phyloP scores from a whole-genome alignment of 495 filamentous ascomycete genomes.

The Penicillium roqueforti region DNA sequence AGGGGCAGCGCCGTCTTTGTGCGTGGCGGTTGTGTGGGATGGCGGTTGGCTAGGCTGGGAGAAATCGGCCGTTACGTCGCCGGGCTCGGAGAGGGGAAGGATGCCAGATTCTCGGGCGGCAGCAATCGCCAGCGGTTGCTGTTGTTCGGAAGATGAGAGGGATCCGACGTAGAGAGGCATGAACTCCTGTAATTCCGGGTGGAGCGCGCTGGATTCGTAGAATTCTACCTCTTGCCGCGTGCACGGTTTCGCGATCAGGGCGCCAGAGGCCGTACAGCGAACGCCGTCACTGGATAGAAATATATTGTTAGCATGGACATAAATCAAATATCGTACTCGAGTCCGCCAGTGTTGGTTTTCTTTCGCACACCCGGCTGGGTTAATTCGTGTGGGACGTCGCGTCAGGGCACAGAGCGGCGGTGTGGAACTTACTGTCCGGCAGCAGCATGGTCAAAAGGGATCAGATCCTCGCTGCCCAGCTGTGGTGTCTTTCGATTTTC shows the following conservation, averaged over 20 bases:
- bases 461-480: slow-evolving; percentile 51
- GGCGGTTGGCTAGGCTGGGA: neutral
- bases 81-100: slow-evolving; percentile 34
- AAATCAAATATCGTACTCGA: neutral
- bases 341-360: neutral
- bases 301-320: slow-evolving; percentile 8
- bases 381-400: slow-evolving; percentile 2
- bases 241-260: slow-evolving; percentile 92
- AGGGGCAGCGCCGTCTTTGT: slow-evolving; percentile 6
- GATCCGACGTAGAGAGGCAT: slow-evolving; percentile 86
- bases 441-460: slow-evolving; percentile 74
- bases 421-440: slow-evolving; percentile 85
- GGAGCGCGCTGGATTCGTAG: slow-evolving; percentile 72
- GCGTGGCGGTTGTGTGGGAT: slow-evolving; percentile 5
- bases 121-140: slow-evolving; percentile 45
- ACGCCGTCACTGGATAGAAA: slow-evolving; percentile 71
- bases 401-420: slow-evolving; percentile 3
- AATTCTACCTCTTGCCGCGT: slow-evolving; percentile 82
- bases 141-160: slow-evolving; percentile 52
- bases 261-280: slow-evolving; percentile 76
- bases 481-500: slow-evolving; percentile 36
- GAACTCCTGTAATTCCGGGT: slow-evolving; percentile 67
- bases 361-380: neutral
- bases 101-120: slow-evolving; percentile 37
- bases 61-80: slow-evolving; percentile 12